Base-by-base conservation (phyloP, 2,329 filamentous ascomycete species). In the Geoglossum cookeanum region DNA sequence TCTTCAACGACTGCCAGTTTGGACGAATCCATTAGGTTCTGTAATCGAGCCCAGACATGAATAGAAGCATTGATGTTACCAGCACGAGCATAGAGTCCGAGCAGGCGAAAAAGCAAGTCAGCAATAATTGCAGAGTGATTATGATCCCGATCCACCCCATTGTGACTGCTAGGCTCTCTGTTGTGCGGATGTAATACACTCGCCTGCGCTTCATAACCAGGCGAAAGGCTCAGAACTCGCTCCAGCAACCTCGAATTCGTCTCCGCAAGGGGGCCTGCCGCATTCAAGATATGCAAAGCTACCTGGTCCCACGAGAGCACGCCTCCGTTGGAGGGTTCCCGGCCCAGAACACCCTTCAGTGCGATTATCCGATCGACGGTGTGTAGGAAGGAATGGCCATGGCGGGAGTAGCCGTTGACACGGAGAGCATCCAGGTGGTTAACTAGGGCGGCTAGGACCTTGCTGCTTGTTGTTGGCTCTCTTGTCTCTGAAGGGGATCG, bases 381-480 rank as follows among this genome's bases (percentile, higher is more conserved):
- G 67, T 39, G 66, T 67, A 57, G 60, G 63, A 60, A 62, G 70
- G 35, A 71, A 71, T 59, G 69, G 63, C 35, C 60, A 47, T 74
- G 64, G 11, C 65, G 63, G 59, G 74, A 76, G 15, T 32, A 22
- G 1, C 22, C 29, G n/a, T 7, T 33, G 13, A 52, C 22, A 17
- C 27, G 33, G 15, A 52, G 9, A 13, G 15, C 5, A 33, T 52
- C 63, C 13, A 80, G 64, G 15, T 73, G 75, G 62, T 79, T 76
- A 33, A 79, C 67, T 45, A 80, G 72, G 4, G 76, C 75, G 55
- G 73, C 69, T 30, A 81, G 71, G 9, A 82, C 72, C 65, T 83
- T 80, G 47, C 71, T 70, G 62, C 78, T 81, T 62, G 83, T 73
- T 37, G 55, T 57, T 8, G n/a, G 39, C 22, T 57, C 55, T 15